Evolutionary conservation across 345 rosid species (phyloP), one percentile per base, ranked within the genome.

Genomic region (Noccaea caerulescens): DNA sequence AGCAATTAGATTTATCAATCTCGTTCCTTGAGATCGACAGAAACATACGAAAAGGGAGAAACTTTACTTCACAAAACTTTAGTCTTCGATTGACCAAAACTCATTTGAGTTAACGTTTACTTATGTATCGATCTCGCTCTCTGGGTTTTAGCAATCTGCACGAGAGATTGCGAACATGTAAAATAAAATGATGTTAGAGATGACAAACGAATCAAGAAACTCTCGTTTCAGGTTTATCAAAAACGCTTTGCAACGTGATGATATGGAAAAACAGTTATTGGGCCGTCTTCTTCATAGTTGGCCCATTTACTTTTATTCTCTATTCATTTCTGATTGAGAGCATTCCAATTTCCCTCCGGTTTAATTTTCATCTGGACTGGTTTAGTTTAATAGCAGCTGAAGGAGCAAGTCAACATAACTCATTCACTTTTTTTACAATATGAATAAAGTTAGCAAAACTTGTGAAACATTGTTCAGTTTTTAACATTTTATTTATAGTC

Each of bases 41-140:
- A 37, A 69, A 56, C 52, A 10, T 58, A 58, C 73, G 50, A 38
- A 59, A 70, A 68, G 37, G 12, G 64, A 33, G 45, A 44, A 71
- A 33, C 32, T 10, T 61, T 71, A 51, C 68, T 60, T 51, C 14
- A 39, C 14, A 6, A 32, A 51, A 5, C 37, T 37, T 7, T 41
- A 10, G 2, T 27, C 6, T 11, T 59, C 36, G 68, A 43, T 43
- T 30, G 2, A 8, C 2, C 11, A 41, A 13, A 11, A 11, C 44
- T 51, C 60, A n/a, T 52, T 50, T 43, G 30, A 43, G n/a, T 11
- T 8, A 6, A 50, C 13, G 33, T 50, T 36, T 23, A 8, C 10
- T 51, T 23, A n/a, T 25, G 49, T 13, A 66, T 66, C 60, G 49
- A 65, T 51, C 14, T 51, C 38, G 18, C 3, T 65, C 49, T 72